Percentiles rank a stretch among this genome's conserved stretches.
Conservation (phyloP, 2,329 filamentous ascomycete genomes). For the Stachybotrys echinatus region DNA sequence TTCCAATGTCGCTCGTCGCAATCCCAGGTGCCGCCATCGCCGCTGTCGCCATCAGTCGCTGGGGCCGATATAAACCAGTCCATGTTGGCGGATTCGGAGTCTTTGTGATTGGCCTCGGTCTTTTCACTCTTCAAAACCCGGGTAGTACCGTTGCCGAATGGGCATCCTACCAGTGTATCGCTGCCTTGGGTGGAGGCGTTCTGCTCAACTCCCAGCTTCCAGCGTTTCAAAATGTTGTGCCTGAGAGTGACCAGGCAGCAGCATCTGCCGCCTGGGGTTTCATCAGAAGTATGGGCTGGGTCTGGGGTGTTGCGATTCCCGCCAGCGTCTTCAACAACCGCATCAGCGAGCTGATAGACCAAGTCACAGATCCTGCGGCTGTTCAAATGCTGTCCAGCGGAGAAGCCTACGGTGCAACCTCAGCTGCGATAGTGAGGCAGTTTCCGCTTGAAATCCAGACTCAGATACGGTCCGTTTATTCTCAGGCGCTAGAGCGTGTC, state of each 20-base stretch:
- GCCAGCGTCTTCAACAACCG: constrained; percentile 2
- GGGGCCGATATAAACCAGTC: neutral
- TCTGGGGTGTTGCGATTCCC: constrained; percentile 2
- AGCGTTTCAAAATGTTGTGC: neutral
- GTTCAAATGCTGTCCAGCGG: neutral
- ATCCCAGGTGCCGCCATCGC: neutral
- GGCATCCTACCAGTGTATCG: neutral
- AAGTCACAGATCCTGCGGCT: neutral
- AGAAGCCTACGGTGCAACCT: neutral
- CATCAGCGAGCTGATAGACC: neutral
- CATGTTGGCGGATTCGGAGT: neutral
- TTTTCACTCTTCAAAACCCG: neutral
- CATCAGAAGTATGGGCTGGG: neutral
- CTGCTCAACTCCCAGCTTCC: neutral
- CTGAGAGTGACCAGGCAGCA: neutral
- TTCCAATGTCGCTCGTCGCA: neutral
- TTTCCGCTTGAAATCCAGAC: neutral
- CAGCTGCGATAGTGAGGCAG: neutral
- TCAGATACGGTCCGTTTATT: neutral
- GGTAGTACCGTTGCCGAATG: neutral
- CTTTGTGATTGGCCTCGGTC: neutral
- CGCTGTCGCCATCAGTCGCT: neutral
- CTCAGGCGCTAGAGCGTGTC: neutral
- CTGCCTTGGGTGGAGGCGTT: neutral
- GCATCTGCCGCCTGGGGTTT: neutral